phyloP scores from a whole-genome alignment of 2,329 filamentous ascomycete genomes.

The Intubia oerlemansii region DNA sequence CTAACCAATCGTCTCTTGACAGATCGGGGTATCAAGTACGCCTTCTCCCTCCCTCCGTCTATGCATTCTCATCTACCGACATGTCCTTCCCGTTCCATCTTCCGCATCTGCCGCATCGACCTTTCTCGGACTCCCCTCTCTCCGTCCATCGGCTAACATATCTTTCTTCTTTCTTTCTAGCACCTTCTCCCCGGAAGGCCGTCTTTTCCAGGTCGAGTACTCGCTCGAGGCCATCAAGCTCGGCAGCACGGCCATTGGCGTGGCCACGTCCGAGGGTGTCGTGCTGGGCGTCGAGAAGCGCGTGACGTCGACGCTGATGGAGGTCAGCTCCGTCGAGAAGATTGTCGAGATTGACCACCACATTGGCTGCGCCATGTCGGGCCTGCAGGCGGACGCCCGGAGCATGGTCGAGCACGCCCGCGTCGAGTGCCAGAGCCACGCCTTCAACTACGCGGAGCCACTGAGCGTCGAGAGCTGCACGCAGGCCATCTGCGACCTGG shows the following conservation, averaged over 20 bases:
- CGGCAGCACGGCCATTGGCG: conserved; percentile 92
- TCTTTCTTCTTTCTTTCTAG: too few relatives aligned
- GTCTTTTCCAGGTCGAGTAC: conserved; percentile 99
- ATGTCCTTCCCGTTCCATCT: too few relatives aligned
- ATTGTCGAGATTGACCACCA: conserved; percentile 98
- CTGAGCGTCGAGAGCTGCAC: conserved; percentile 94
- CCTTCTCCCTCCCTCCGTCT: too few relatives aligned
- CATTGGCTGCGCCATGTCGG: conserved; percentile 97
- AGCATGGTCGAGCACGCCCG: conserved; percentile 97
- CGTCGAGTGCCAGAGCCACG: conserved; percentile 90
- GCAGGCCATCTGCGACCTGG: conserved; percentile 94
- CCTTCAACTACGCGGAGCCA: conserved; percentile 94
- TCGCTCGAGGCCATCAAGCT: conserved; percentile 99
- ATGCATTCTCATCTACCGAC: too few relatives aligned
- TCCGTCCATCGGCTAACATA: background rate
- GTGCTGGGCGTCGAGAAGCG: conserved; percentile 98
- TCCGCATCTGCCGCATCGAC: too few relatives aligned
- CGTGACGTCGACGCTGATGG: conserved; percentile 89
- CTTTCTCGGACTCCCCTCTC: conserved; percentile 6
- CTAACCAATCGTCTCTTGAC: conserved; percentile 1
- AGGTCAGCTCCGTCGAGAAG: conserved; percentile 96
- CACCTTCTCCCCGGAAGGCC: conserved; percentile 98
- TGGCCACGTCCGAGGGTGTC: conserved; percentile 86
- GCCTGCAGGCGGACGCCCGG: conserved; percentile 88
- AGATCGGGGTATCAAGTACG: conserved; percentile 97